Evolutionary conservation across 805 yeast genomes (phyloP), one percentile per base, ranked within the genome.

Genomic region (Saccharomycopsis fodiens): DNA sequence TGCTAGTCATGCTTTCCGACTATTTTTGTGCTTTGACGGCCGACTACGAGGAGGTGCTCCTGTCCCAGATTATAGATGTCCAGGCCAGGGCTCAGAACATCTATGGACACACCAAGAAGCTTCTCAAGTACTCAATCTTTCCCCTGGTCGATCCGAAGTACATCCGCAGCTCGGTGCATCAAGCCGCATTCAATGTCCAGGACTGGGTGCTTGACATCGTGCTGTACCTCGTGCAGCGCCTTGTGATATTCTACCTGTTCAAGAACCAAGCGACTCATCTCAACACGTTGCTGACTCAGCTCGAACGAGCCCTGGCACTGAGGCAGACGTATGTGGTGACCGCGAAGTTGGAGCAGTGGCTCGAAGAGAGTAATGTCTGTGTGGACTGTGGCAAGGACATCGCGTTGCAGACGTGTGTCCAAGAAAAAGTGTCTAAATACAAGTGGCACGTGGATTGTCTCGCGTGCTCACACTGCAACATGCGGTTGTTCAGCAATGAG

Each of bases 401-500:
- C 13, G 25, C 25, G 1, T 16, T 38, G 5, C 42, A 41, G 27
- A 25, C 46, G 7, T 44, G 48, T 44, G 25, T 48, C 16, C 17
- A 31, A 30, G 51, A 48, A 21, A n/a, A 25, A 10, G n/a, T 19
- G 12, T 35, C 41, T 17, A 37, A 36, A 2, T 20, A 23, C 13
- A 48, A 48, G 27, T 48, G 51, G 51, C 51, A 48, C 35, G 15
- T 48, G 30, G 23, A 37, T 15, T 48, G 51, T 31, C 36, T 34
- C 25, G 4, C 4, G 22, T 48, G 51, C 32, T n/a, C 23, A 13
- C n/a, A 17, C 13, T 48, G 51, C 38, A 32, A 38, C 20, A 10
- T 27, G 22, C 30, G 29, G 37, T 39, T 48, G 7, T 41, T 48
- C 19, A 15, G 19, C 3, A 39, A 41, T 17, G 37, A 36, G n/a